Conservation (phyloP, 768 basidiomycete species). For the Suillus brevipes region DNA sequence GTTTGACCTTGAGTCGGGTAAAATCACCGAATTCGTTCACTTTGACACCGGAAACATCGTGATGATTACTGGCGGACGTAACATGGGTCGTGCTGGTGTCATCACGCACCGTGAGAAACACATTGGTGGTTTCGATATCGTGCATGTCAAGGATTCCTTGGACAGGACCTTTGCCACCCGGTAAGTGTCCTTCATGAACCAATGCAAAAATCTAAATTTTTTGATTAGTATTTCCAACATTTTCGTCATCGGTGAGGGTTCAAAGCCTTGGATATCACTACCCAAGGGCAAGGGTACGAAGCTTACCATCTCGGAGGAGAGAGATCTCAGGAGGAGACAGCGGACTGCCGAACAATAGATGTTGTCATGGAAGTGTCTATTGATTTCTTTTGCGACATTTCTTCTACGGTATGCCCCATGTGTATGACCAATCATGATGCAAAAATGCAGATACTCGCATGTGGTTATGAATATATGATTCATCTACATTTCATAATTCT, state of each 20-base stretch:
- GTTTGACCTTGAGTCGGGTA: conserved; percentile 92
- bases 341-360: conserved; percentile 68
- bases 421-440: conserved; percentile 19
- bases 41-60: conserved; percentile 98
- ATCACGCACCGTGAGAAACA: conserved; percentile 98
- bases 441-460: conserved; percentile 23
- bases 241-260: conserved; percentile 95
- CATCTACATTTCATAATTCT: neutral
- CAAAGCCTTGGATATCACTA: conserved; percentile 94
- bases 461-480: conserved; percentile 15
- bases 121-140: conserved; percentile 97
- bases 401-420: conserved; percentile 13
- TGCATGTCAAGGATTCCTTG: conserved; percentile 93
- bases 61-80: conserved; percentile 98
- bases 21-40: conserved; percentile 90
- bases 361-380: conserved; percentile 12
- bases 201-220: neutral
- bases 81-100: conserved; percentile 98
- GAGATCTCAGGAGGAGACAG: conserved; percentile 86
- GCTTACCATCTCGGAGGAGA: conserved; percentile 95
- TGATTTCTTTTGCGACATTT: conserved; percentile 11
- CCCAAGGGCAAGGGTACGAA: conserved; percentile 98
- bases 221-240: conserved; percentile 84
- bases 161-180: conserved; percentile 98
- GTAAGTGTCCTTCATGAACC: conserved; percentile 44